A percentile compares a stretch with the other conserved stretches of the same genome.
These are phyloP conservation scores for Sergeia podlipaevii DNA, from an alignment of 208 protist species.

Conservation along the genomic window DNA sequence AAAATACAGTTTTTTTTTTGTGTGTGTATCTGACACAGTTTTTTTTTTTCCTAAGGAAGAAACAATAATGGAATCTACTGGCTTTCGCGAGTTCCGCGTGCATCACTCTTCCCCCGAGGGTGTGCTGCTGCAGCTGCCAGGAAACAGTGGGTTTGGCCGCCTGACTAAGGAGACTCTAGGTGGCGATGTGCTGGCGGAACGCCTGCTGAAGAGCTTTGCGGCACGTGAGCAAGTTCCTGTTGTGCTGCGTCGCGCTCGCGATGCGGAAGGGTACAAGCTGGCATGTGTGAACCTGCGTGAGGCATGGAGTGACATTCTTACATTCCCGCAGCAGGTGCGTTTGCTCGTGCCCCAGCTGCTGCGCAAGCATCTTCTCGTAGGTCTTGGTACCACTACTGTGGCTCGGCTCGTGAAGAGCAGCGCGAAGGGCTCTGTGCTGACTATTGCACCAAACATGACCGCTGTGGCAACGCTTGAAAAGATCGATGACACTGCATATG, in stretches of 20 bases:
- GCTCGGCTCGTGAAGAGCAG: slow-evolving; percentile 49
- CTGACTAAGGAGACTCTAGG: slow-evolving; percentile 68
- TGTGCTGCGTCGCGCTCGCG: slow-evolving; percentile 40
- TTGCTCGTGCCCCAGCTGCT: slow-evolving; percentile 51
- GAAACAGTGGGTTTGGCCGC: slow-evolving; percentile 69
- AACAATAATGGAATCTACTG: slow-evolving; percentile 1
- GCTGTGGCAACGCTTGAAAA: slow-evolving; percentile 70
- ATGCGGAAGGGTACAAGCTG: slow-evolving; percentile 73
- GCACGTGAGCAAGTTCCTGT: slow-evolving; percentile 44
- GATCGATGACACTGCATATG: slow-evolving; percentile 7
- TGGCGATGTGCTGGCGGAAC: slow-evolving; percentile 57
- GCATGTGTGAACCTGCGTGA: slow-evolving; percentile 54
- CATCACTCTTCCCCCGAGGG: slow-evolving; percentile 69
- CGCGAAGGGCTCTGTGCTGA: slow-evolving; percentile 59
- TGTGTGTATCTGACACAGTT: not conserved
- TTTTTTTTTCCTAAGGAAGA: not conserved
- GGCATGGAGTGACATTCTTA: slow-evolving; percentile 48
- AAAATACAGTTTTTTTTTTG: too few species aligned
- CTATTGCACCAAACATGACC: slow-evolving; percentile 40
- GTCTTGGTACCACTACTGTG: slow-evolving; percentile 68
- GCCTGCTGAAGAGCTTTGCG: slow-evolving; percentile 59
- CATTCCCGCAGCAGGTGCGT: slow-evolving; percentile 46
- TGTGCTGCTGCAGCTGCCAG: slow-evolving; percentile 76
- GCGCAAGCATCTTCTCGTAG: slow-evolving; percentile 77
- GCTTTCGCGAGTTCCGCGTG: slow-evolving; percentile 70